phyloP scores from a whole-genome alignment of 2,329 filamentous ascomycete species.

The Aspergillus uvarum region DNA sequence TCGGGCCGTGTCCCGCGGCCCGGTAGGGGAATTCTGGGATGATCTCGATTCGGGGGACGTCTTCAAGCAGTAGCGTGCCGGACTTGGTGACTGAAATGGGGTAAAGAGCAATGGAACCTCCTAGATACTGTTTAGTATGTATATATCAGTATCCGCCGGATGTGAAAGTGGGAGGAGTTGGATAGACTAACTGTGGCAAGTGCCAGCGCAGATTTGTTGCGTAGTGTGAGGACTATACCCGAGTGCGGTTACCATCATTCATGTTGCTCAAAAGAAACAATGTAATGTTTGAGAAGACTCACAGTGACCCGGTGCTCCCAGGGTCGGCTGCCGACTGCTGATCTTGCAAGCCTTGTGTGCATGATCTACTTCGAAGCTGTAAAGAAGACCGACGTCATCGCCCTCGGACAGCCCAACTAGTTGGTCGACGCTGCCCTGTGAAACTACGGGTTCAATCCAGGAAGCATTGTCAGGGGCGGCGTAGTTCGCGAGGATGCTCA shows the following conservation, averaged over 20 bases:
- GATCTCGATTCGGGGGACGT: not conserved
- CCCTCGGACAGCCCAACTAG: constrained; percentile 1
- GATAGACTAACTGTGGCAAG: not conserved
- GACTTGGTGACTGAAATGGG: not conserved
- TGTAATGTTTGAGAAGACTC: not conserved
- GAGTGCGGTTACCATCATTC: too few relatives aligned
- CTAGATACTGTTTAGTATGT: not conserved
- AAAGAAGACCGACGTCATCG: not conserved
- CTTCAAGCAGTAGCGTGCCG: not conserved
- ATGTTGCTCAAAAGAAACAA: too few relatives aligned
- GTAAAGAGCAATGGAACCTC: constrained; percentile 1
- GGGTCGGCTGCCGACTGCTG: not conserved
- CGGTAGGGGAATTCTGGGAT: not conserved
- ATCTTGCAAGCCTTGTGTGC: not conserved
- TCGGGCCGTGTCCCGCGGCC: not conserved
- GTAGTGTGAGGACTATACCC: not conserved
- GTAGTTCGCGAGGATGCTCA: constrained; percentile 6
- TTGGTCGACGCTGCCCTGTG: not conserved
- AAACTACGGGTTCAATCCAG: not conserved
- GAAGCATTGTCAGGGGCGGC: constrained; percentile 4
- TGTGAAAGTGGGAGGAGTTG: too few relatives aligned
- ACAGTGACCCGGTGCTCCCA: constrained; percentile 1
- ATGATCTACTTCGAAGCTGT: constrained; percentile 1
- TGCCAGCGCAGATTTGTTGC: not conserved
- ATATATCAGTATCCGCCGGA: too few relatives aligned